phyloP scores from a whole-genome alignment of 75 land plant species.

The Gnetum montanum region DNA sequence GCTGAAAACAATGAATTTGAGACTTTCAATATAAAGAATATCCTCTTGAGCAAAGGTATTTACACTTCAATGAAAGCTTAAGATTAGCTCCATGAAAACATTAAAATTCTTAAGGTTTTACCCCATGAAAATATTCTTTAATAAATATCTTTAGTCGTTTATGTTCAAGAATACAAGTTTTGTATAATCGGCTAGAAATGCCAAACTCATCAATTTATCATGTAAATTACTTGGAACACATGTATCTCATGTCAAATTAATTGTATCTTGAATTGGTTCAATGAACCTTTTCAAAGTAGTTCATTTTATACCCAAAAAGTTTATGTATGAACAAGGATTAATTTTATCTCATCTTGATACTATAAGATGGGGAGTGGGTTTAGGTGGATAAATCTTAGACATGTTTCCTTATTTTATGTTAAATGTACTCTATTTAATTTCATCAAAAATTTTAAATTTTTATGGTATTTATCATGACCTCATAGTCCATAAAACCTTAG shows the following conservation, averaged over 20 bases:
- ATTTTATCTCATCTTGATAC: slow-evolving; percentile 28
- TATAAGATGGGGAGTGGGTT: slow-evolving; percentile 18
- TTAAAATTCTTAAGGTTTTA: slow-evolving; percentile 5
- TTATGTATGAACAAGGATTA: slow-evolving; percentile 22
- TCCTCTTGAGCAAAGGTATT: slow-evolving; percentile 12
- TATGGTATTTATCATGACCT: slow-evolving; percentile 17
- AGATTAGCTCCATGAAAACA: slow-evolving; percentile 9
- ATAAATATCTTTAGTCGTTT: no score
- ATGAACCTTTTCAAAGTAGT: no score
- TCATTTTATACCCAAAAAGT: not conserved
- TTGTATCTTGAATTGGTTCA: slow-evolving; percentile 3
- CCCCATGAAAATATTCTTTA: slow-evolving; percentile 1
- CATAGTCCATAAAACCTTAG: slow-evolving; percentile 13
- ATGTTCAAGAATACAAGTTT: slow-evolving; percentile 1
- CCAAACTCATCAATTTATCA: slow-evolving; percentile 2
- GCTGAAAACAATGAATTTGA: slow-evolving; percentile 17
- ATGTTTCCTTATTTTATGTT: slow-evolving; percentile 21
- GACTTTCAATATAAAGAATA: slow-evolving; percentile 16
- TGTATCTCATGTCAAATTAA: slow-evolving; percentile 4
- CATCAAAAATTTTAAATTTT: slow-evolving; percentile 14
- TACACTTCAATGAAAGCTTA: slow-evolving; percentile 12
- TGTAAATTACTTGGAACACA: slow-evolving; percentile 4
- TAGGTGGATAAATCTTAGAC: slow-evolving; percentile 12
- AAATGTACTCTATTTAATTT: slow-evolving; percentile 7
- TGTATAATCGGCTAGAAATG: not conserved